Conservation (phyloP, 306 rosid genomes). For the Cicer cuneatum region DNA sequence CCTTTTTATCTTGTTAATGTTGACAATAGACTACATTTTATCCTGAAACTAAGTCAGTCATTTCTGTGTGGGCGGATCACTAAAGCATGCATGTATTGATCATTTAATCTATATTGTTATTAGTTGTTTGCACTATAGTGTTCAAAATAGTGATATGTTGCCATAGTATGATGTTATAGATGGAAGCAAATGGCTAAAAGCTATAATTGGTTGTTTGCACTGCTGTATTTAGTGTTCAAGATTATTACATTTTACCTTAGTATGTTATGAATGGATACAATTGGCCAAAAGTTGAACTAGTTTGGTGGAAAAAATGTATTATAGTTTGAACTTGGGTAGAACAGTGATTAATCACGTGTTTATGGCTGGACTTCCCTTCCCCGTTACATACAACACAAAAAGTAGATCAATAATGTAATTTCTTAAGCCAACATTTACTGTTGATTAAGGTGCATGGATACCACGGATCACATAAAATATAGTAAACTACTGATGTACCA, state of each 20-base stretch:
- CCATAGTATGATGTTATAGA: not conserved
- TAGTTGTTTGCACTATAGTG: not conserved
- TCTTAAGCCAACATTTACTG: not conserved
- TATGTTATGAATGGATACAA: not conserved
- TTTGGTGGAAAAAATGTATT: slow-evolving; percentile 18
- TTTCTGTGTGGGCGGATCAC: slow-evolving; percentile 20
- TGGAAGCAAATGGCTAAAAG: not conserved
- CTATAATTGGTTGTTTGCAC: slow-evolving; percentile 1
- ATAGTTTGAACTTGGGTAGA: slow-evolving; percentile 21
- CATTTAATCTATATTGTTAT: not conserved
- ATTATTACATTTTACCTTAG: not conserved
- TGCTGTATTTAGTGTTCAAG: not conserved
- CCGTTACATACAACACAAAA: not conserved
- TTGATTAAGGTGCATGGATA: not conserved
- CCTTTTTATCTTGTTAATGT: slow-evolving; percentile 27
- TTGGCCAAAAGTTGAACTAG: not conserved
- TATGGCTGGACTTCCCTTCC: not conserved
- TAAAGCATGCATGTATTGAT: not conserved
- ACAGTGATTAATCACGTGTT: not conserved
- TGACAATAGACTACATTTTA: not conserved
- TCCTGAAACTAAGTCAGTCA: not conserved
- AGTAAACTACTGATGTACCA: not conserved
- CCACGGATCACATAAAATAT: not conserved
- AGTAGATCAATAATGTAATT: slow-evolving; percentile 2
- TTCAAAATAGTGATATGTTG: not conserved